Conservation (phyloP, 2,329 filamentous ascomycete species). For the Trichoderma brevicompactum region DNA sequence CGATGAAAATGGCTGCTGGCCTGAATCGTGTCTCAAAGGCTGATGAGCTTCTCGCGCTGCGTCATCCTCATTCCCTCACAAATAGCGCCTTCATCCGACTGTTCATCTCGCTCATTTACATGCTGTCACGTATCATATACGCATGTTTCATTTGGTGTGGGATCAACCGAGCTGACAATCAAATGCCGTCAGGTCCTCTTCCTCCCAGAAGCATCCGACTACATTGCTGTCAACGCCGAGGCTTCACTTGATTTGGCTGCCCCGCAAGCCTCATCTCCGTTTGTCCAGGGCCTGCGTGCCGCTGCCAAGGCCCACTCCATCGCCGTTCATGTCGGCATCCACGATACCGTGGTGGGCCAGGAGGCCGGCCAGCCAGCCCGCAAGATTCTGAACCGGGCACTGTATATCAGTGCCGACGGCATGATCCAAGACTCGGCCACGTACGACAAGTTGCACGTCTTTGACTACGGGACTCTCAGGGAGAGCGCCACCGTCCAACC, state of each 20-base stretch:
- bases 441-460: constrained; percentile 92
- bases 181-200: constrained; percentile 68
- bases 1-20: background rate
- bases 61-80: constrained; percentile 11
- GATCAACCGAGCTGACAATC: constrained; percentile 21
- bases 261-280: constrained; percentile 67
- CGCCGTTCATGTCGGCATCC: constrained; percentile 84
- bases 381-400: constrained; percentile 55
- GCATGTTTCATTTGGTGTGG: background rate
- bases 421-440: constrained; percentile 46
- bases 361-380: constrained; percentile 30
- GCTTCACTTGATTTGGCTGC: constrained; percentile 74
- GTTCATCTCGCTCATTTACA: background rate
- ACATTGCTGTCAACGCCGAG: constrained; percentile 71
- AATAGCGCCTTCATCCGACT: background rate
- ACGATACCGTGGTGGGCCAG: constrained; percentile 60
- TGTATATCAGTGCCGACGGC: constrained; percentile 56
- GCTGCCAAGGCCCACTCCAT: constrained; percentile 67
- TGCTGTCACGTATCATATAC: background rate
- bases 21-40: constrained; percentile 9
- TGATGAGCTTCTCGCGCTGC: background rate
- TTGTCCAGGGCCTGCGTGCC: constrained; percentile 74
- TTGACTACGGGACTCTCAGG: constrained; percentile 66
- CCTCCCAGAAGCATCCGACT: constrained; percentile 89
- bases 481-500: constrained; percentile 67